Base-by-base conservation (phyloP, 2,329 filamentous ascomycete genomes). In the Colletotrichum karsti region DNA sequence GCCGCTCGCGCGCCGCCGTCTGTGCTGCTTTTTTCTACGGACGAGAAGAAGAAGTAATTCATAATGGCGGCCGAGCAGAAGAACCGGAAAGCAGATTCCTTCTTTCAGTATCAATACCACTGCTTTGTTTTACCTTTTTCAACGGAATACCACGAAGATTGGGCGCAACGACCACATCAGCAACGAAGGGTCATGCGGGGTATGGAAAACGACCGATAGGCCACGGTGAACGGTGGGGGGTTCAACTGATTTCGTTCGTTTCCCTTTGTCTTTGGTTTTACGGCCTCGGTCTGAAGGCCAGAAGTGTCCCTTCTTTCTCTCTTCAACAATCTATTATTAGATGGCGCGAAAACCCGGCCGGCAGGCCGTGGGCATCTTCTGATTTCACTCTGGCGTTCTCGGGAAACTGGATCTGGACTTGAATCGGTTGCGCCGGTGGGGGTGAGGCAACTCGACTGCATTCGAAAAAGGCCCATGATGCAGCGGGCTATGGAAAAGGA, bases 181-280 rank as follows among this genome's bases (percentile, higher is more conserved):
- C 13, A 48, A 33, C 13, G 59, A 57, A 33, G 51, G 35, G 42
- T 50, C 53, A 51, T 35, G 62, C 46, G 56, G 37, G 44, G 57
- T 51, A 63, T 46, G 59, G 64, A 33, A 67, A 56, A 56, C 41
- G 63, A 24, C 26, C 63, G 58, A 56, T 50, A 63, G 58, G 50
- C 61, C 30, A 37, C 33, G 20, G 22, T 33, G 37, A 51, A 51
- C 51, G 35, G 7, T 46, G 59, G 24, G 59, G 24, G 51, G 64
- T 56, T 67, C 51, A 44, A 20, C 59, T 63, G 64, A 57, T 63
- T 63, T 53, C 30, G 24, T 56, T n/a, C n/a, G 18, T 50, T 15
- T 46, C 26, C 24, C n/a, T 63, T 55, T 20, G 50, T 37, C 5
- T 20, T 22, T 7, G 13, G 20, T 35, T 35, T 12, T 35, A 35